Conservation (phyloP, 495 filamentous ascomycete genomes). For the Lophiotrema nucula region DNA sequence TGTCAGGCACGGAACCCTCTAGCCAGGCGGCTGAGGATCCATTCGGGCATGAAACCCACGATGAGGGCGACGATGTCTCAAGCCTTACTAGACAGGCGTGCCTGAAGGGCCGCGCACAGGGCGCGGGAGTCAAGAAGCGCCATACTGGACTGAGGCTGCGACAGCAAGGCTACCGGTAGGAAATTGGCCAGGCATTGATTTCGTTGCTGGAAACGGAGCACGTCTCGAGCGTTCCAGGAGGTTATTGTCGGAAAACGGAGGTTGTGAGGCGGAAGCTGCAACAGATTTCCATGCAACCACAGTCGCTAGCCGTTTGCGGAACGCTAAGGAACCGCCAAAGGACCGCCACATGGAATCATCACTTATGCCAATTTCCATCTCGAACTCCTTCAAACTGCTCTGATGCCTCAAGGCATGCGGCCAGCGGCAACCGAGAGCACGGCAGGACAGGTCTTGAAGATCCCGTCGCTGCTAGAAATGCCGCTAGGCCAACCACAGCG, state of each 20-base stretch:
- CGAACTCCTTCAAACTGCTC: conserved; percentile 24
- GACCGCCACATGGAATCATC: conserved; percentile 19
- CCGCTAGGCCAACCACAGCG: background rate
- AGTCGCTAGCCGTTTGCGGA: conserved; percentile 11
- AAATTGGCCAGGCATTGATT: conserved; percentile 30
- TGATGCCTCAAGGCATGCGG: conserved; percentile 24
- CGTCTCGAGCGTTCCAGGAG: no score
- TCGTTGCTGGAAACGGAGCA: conserved; percentile 28
- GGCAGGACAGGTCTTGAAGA: conserved; percentile 21
- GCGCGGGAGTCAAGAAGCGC: conserved; percentile 21
- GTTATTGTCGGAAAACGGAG: no score
- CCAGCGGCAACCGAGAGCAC: conserved; percentile 17
- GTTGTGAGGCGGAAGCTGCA: no score
- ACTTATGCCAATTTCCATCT: conserved; percentile 22
- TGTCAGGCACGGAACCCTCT: background rate
- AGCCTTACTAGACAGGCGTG: conserved; percentile 12
- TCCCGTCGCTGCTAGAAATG: background rate
- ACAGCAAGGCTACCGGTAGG: conserved; percentile 6
- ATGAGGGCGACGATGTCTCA: conserved; percentile 36
- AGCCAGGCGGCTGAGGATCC: conserved; percentile 25
- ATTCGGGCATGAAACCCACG: conserved; percentile 33
- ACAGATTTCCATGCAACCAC: conserved; percentile 4
- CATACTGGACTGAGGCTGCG: conserved; percentile 18
- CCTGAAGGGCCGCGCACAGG: conserved; percentile 16
- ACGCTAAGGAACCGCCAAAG: background rate